These are phyloP conservation scores for Phytophthora multivora DNA, from an alignment of 352 stramenopile species.

Conservation along the genomic window DNA sequence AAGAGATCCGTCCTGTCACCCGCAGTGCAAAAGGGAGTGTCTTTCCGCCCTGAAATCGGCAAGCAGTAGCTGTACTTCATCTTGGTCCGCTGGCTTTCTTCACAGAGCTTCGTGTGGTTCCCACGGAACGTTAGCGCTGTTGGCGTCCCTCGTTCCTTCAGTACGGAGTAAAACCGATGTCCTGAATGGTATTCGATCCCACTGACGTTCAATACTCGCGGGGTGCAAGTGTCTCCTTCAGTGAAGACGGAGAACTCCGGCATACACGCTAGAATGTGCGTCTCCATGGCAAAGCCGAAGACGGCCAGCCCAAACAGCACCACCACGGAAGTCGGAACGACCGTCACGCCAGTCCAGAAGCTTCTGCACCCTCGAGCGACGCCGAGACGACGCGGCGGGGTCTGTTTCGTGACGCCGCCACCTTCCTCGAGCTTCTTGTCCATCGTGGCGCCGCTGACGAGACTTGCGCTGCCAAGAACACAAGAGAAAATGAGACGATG, in stretches of 20 bases:
- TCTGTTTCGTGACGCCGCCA: conserved; percentile 1
- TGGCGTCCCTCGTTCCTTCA: conserved; percentile 18
- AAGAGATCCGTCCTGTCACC: conserved; percentile 56
- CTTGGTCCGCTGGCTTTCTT: conserved; percentile 10
- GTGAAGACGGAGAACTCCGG: conserved; percentile 8
- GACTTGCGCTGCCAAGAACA: not conserved
- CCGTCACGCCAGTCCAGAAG: conserved; percentile 9
- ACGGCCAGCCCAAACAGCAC: conserved; percentile 8
- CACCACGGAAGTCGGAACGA: conserved; percentile 12
- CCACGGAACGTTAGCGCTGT: conserved; percentile 28
- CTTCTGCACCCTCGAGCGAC: conserved; percentile 2
- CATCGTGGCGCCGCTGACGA: not conserved
- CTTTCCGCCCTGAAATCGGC: conserved; percentile 53
- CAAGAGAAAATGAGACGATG: conserved; percentile 22
- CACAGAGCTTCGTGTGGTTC: conserved; percentile 28
- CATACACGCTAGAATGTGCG: conserved; percentile 6
- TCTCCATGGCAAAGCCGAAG: conserved; percentile 18
- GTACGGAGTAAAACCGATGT: conserved; percentile 19
- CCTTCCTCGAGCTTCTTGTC: conserved; percentile 17
- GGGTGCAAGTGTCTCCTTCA: conserved; percentile 4
- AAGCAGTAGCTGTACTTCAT: conserved; percentile 45
- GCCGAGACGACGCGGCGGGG: not conserved
- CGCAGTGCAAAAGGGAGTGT: conserved; percentile 45
- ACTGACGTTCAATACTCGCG: conserved; percentile 19
- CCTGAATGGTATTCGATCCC: conserved; percentile 26